A percentile compares a stretch with the other conserved stretches of the same genome.
Evolutionary conservation across 1,284 basidiomycete genomes (phyloP).

Genomic region (Sporisorium exsertum): DNA sequence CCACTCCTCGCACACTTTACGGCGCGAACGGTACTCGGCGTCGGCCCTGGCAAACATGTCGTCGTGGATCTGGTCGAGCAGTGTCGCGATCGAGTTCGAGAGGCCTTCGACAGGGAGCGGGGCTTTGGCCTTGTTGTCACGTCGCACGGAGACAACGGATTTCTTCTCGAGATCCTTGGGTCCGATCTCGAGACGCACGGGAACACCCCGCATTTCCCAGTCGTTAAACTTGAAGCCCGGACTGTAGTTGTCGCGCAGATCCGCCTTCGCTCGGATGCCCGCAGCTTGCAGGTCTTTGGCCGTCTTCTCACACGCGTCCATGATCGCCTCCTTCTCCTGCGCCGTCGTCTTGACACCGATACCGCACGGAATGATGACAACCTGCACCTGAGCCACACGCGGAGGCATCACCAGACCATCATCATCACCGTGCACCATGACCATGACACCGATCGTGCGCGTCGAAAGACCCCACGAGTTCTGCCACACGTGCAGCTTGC

Average conservation of each 20-base stretch:
- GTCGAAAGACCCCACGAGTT: conserved; percentile 99
- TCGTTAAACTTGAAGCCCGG: conserved; percentile 99
- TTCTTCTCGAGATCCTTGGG: conserved; percentile 89
- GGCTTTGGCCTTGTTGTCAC: conserved; percentile 78
- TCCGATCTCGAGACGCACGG: conserved; percentile 94
- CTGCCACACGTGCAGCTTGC: conserved; percentile 90
- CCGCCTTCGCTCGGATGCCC: conserved; percentile 87
- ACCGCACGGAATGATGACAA: conserved; percentile 91
- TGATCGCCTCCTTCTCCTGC: conserved; percentile 77
- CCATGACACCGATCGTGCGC: conserved; percentile 97
- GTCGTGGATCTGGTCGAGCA: conserved; percentile 87
- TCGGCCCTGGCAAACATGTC: conserved; percentile 89
- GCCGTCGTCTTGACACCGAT: conserved; percentile 74
- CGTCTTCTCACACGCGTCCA: conserved; percentile 77
- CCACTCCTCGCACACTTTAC: conserved; percentile 86
- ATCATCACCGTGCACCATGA: conserved; percentile 99
- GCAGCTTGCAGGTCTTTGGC: conserved; percentile 72
- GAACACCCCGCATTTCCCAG: conserved; percentile 92
- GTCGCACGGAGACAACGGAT: conserved; percentile 85
- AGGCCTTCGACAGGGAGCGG: conserved; percentile 46
- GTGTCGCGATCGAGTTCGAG: conserved; percentile 58
- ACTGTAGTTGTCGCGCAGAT: conserved; percentile 93
- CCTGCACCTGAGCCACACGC: conserved; percentile 91
- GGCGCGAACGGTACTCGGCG: conserved; percentile 78
- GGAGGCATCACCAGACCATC: conserved; percentile 96